Conservation (phyloP, 1,284 basidiomycete species). For the Tremellales sp. region DNA sequence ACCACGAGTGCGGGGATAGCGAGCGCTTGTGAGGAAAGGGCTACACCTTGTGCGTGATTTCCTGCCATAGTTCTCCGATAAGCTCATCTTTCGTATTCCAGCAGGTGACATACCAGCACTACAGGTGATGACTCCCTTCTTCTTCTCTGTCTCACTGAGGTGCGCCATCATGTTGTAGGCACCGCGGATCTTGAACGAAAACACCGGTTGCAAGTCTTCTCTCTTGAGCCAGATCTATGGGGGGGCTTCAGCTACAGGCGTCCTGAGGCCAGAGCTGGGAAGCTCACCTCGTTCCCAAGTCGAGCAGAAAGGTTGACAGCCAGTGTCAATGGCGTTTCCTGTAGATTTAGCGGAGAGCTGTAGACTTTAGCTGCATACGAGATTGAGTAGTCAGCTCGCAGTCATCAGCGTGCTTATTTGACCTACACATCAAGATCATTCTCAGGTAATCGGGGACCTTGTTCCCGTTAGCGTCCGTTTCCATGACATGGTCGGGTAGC, state of each 20-base stretch:
- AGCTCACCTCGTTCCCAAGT: constrained; percentile 68
- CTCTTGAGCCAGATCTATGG: constrained; percentile 82
- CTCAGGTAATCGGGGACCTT: constrained; percentile 84
- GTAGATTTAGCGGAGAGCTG: constrained; percentile 64
- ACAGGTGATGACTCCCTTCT: constrained; percentile 97
- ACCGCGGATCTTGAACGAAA: constrained; percentile 97
- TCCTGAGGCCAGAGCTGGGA: background rate
- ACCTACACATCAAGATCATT: constrained; percentile 72
- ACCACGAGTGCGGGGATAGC: constrained; percentile 94
- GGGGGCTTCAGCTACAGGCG: constrained; percentile 6
- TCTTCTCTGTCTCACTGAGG: constrained; percentile 80
- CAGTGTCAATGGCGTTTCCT: constrained; percentile 84
- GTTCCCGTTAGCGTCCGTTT: constrained; percentile 23
- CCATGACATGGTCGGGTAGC: constrained; percentile 43
- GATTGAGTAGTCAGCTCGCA: background rate
- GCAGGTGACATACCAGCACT: constrained; percentile 74
- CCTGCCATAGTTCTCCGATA: constrained; percentile 63
- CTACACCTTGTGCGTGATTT: constrained; percentile 98
- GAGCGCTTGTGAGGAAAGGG: constrained; percentile 80
- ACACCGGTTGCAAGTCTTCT: constrained; percentile 97
- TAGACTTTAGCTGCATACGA: constrained; percentile 70
- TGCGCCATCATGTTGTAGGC: constrained; percentile 99
- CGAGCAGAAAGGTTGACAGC: constrained; percentile 81
- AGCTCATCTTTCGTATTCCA: constrained; percentile 3
- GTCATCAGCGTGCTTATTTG: background rate